Evolutionary conservation across 371 early-diverging fungal species (phyloP).

Genomic region (Rhizomucor pusillus): DNA sequence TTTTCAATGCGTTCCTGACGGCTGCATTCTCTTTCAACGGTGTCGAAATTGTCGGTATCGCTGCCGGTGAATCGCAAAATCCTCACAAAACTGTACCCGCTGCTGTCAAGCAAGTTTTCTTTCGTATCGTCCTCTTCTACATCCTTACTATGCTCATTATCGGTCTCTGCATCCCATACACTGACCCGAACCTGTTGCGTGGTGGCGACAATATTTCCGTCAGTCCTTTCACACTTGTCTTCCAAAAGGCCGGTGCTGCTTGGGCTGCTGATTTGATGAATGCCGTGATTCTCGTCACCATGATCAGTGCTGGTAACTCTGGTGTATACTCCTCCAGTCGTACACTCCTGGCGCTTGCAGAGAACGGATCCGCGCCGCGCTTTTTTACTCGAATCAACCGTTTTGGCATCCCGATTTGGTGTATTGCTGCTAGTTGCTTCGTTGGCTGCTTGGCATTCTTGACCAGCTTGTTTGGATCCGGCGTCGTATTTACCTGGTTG

Average conservation of each 20-base stretch:
- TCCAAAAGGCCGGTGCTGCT: conserved; percentile 63
- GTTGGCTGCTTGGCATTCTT: conserved; percentile 64
- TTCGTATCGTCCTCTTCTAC: conserved; percentile 75
- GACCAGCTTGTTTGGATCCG: conserved; percentile 53
- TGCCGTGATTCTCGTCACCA: conserved; percentile 72
- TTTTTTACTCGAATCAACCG: conserved; percentile 57
- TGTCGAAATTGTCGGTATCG: conserved; percentile 74
- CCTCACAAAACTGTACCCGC: conserved; percentile 72
- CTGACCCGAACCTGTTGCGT: conserved; percentile 51
- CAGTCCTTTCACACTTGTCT: conserved; percentile 76
- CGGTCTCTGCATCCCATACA: conserved; percentile 69
- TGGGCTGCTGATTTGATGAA: conserved; percentile 78
- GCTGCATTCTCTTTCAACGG: conserved; percentile 88
- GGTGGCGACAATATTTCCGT: conserved; percentile 45
- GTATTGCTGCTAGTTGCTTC: conserved; percentile 55
- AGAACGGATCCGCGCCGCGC: conserved; percentile 67
- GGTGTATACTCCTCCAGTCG: conserved; percentile 77
- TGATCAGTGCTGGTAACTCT: conserved; percentile 79
- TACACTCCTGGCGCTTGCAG: conserved; percentile 66
- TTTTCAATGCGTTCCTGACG: conserved; percentile 68
- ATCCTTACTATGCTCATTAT: conserved; percentile 71
- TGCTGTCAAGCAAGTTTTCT: conserved; percentile 74
- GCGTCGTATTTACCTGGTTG: conserved; percentile 74
- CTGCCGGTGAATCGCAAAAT: conserved; percentile 73
- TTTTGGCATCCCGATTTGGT: conserved; percentile 65